phyloP scores from a whole-genome alignment of 2,329 filamentous ascomycete genomes.

The Penicillium italicum region DNA sequence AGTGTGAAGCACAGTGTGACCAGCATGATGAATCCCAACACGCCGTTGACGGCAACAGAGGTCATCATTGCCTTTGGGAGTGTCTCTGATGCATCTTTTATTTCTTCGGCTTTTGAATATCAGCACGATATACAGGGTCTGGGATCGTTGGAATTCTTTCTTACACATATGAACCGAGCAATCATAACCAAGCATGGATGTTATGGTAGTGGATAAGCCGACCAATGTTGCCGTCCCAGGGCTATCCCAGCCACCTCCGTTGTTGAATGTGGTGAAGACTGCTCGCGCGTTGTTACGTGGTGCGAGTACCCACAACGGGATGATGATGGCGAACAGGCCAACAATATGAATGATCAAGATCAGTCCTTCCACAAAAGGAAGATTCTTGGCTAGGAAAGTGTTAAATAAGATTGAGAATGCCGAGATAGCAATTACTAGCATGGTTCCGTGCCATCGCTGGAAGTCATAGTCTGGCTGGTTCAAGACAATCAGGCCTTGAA shows the following conservation, averaged over 20 bases:
- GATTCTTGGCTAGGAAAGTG: conserved; percentile 39
- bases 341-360: conserved; percentile 44
- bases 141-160: conserved; percentile 6
- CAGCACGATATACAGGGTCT: neutral
- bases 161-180: conserved; percentile 47
- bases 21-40: conserved; percentile 56
- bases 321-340: conserved; percentile 44
- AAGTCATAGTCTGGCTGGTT: conserved; percentile 42
- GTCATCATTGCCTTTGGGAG: conserved; percentile 52
- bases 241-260: conserved; percentile 41
- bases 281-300: conserved; percentile 36
- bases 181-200: conserved; percentile 43
- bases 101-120: conserved; percentile 36
- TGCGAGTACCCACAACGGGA: conserved; percentile 43
- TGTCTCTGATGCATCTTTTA: conserved; percentile 47
- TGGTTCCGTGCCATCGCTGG: conserved; percentile 45
- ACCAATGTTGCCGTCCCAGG: conserved; percentile 40
- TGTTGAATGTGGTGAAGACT: conserved; percentile 43
- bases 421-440: conserved; percentile 42
- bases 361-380: conserved; percentile 40
- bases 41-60: conserved; percentile 50
- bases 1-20: conserved; percentile 55
- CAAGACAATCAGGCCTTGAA: conserved; percentile 46
- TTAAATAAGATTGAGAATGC: conserved; percentile 43
- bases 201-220: conserved; percentile 41